Conservation (phyloP, 1,284 basidiomycete genomes). For the Ceratobasidium sp. region DNA sequence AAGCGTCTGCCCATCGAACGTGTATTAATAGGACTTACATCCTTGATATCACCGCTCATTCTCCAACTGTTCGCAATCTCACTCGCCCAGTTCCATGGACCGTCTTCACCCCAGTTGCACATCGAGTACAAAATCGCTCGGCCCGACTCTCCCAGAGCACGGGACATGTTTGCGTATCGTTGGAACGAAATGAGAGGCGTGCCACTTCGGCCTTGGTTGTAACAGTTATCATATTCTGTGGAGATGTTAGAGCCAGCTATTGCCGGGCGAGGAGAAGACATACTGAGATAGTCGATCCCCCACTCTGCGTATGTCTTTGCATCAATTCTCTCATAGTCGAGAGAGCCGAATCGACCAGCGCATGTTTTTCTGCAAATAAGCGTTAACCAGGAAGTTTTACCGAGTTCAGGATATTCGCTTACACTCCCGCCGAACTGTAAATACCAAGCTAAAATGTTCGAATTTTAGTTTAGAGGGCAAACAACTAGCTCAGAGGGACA, state of each 20-base stretch:
- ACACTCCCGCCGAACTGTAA: constrained; percentile 58
- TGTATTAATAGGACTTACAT: constrained; percentile 46
- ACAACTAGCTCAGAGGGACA: background rate
- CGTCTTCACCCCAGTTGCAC: constrained; percentile 59
- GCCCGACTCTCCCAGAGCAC: constrained; percentile 58
- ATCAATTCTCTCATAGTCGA: constrained; percentile 58
- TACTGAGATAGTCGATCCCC: constrained; percentile 56
- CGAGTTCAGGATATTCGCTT: constrained; percentile 40
- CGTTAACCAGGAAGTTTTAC: background rate
- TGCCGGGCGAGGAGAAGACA: constrained; percentile 39
- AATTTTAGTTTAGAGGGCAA: background rate
- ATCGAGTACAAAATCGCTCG: constrained; percentile 61
- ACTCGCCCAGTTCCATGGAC: constrained; percentile 57
- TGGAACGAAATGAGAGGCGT: constrained; percentile 54
- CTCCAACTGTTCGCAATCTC: constrained; percentile 59
- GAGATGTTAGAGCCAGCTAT: background rate
- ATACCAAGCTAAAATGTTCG: constrained; percentile 53
- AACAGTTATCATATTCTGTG: constrained; percentile 59
- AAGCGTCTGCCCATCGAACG: background rate
- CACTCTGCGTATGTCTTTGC: constrained; percentile 57
- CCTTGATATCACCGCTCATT: constrained; percentile 56
- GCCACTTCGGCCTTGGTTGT: constrained; percentile 56
- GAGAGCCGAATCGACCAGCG: constrained; percentile 55
- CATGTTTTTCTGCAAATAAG: constrained; percentile 52
- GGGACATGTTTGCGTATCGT: constrained; percentile 59